phyloP scores from a whole-genome alignment of 2,329 filamentous ascomycete species.

The Fusarium oligoseptatum region DNA sequence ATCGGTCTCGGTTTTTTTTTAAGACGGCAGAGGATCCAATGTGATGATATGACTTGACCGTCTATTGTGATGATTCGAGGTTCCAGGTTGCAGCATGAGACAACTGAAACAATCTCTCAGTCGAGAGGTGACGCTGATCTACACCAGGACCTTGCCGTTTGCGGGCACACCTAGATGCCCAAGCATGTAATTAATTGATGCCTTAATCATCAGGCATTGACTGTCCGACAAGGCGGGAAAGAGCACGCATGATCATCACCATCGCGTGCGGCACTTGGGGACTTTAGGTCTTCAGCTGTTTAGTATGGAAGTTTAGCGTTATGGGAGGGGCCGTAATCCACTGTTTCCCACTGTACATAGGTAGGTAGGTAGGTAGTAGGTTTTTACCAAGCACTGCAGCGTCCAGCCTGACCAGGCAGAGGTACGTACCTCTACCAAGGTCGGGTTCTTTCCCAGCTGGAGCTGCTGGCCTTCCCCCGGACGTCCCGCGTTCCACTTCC shows the following conservation, averaged over 20 bases:
- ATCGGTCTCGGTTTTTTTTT: not conserved
- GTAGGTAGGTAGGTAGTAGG: not conserved
- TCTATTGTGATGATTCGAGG: not conserved
- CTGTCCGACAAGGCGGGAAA: not conserved
- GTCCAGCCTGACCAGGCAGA: not conserved
- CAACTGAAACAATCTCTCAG: constrained; percentile 9
- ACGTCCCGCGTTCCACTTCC: constrained; percentile 16
- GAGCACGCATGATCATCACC: constrained; percentile 13
- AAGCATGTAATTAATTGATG: not conserved
- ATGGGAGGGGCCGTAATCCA: not conserved
- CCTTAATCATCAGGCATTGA: not conserved
- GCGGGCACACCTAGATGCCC: not conserved
- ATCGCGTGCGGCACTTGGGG: not conserved
- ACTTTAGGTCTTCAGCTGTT: constrained; percentile 10
- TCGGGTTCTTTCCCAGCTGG: not conserved
- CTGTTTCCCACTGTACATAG: not conserved
- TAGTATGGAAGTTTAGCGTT: not conserved
- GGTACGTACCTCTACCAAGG: not conserved
- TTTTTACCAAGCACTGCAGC: not conserved
- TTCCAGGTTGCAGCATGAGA: not conserved
- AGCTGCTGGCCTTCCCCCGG: constrained; percentile 27
- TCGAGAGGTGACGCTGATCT: not conserved
- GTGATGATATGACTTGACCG: not conserved
- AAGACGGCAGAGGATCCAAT: not conserved
- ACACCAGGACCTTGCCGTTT: not conserved